Conservation (phyloP, 139 green algal species). For the Chlamydomonas sphaeroides region DNA sequence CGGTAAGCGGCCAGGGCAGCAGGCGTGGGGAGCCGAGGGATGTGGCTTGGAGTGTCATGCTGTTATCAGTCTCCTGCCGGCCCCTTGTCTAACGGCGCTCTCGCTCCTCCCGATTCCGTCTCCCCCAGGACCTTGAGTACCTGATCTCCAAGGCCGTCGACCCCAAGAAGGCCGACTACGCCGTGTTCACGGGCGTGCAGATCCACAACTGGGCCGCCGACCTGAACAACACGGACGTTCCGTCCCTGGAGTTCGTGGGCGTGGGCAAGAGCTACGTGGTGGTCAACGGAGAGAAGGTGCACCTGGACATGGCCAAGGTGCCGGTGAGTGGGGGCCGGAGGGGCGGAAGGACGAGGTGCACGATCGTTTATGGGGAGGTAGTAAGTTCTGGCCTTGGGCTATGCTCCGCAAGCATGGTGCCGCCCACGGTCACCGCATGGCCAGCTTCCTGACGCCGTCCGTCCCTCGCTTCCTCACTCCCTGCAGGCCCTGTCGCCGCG, state of each 20-base stretch:
- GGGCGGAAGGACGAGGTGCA: too few species aligned
- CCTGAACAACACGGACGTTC: conserved; percentile 46
- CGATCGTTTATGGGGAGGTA: too few species aligned
- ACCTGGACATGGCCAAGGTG: conserved; percentile 76
- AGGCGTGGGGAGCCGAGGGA: too few species aligned
- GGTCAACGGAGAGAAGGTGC: conserved; percentile 74
- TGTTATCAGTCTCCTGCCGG: not conserved
- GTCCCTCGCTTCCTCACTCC: not conserved
- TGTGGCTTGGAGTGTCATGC: too few species aligned
- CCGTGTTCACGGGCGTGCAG: conserved; percentile 87
- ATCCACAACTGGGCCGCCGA: conserved; percentile 84
- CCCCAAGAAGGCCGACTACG: conserved; percentile 85
- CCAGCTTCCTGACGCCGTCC: not conserved
- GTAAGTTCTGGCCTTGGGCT: too few species aligned
- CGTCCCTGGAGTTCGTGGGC: conserved; percentile 80
- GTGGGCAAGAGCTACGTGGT: conserved; percentile 77
- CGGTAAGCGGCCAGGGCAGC: conserved; percentile 43
- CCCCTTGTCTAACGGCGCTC: not conserved
- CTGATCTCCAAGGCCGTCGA: conserved; percentile 86
- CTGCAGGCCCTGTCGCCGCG: conserved; percentile 49
- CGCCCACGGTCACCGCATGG: not conserved
- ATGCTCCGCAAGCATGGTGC: not conserved
- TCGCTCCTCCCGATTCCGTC: not conserved
- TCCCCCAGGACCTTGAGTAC: conserved; percentile 83
- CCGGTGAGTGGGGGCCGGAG: not conserved